Conservation (phyloP, 1,284 basidiomycete genomes). For the Ceratobasidium sp. region DNA sequence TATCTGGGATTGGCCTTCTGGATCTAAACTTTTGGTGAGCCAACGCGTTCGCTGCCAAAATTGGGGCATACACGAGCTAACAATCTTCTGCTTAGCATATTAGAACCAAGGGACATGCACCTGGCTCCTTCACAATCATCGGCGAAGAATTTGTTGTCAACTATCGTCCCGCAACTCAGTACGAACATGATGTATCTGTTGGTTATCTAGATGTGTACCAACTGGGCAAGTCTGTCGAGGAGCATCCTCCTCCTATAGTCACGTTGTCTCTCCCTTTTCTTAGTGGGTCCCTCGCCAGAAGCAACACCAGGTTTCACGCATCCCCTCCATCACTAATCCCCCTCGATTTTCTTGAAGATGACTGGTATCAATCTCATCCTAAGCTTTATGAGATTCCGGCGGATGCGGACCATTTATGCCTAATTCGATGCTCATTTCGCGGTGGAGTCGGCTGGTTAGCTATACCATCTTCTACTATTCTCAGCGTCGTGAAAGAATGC, state of each 20-base stretch:
- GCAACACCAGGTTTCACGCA: neutral
- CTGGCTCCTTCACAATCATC: neutral
- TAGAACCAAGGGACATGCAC: neutral
- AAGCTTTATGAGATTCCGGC: neutral
- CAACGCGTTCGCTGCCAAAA: too few relatives aligned
- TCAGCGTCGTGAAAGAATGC: neutral
- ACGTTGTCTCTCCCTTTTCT: neutral
- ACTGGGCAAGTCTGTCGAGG: neutral
- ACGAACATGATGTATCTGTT: neutral
- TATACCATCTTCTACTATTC: constrained; percentile 4
- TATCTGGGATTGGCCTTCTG: constrained; percentile 28
- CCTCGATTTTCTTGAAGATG: neutral
- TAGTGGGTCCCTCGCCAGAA: neutral
- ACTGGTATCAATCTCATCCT: neutral
- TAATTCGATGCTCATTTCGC: neutral
- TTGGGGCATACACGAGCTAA: neutral
- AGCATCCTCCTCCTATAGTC: neutral
- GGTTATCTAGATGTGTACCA: neutral
- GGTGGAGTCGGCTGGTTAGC: neutral
- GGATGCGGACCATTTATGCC: neutral
- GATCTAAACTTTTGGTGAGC: neutral
- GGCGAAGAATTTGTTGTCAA: neutral
- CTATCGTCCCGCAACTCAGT: neutral
- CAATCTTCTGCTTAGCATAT: neutral
- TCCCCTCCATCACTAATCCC: neutral